Percentiles rank a stretch among this genome's conserved stretches.
These are phyloP conservation scores for Neolentinus lepideus DNA, from an alignment of 1,284 basidiomycete species.

Conservation along the genomic window DNA sequence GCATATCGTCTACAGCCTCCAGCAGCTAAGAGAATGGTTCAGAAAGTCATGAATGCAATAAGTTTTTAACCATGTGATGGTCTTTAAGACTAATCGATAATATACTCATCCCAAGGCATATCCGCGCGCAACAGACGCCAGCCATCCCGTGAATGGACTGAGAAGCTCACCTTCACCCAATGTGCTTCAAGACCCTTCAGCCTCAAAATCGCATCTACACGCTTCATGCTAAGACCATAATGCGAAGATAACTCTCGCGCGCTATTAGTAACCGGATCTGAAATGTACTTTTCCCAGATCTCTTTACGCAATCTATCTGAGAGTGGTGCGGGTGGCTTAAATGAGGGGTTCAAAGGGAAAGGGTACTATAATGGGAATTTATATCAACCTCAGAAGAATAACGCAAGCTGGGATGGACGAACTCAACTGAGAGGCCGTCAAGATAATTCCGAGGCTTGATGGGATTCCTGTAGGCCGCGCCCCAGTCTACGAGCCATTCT, in stretches of 20 bases:
- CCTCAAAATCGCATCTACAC: slow-evolving; percentile 73
- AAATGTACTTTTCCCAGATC: slow-evolving; percentile 53
- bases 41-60: slow-evolving; percentile 38
- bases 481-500: slow-evolving; percentile 30
- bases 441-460: slow-evolving; percentile 49
- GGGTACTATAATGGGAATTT: slow-evolving; percentile 37
- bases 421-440: slow-evolving; percentile 47
- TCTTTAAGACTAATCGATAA: slow-evolving; percentile 90
- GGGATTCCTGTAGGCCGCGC: slow-evolving; percentile 29
- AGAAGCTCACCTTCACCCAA: slow-evolving; percentile 59
- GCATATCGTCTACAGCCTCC: slow-evolving; percentile 15
- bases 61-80: slow-evolving; percentile 54
- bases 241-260: slow-evolving; percentile 53
- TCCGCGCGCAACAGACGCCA: slow-evolving; percentile 9
- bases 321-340: slow-evolving; percentile 69
- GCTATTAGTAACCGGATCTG: slow-evolving; percentile 46
- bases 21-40: slow-evolving; percentile 20
- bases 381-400: slow-evolving; percentile 3
- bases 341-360: slow-evolving; percentile 77
- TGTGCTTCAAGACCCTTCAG: slow-evolving; percentile 69
- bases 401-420: slow-evolving; percentile 14
- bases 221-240: slow-evolving; percentile 63
- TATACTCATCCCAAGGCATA: slow-evolving; percentile 46
- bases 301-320: slow-evolving; percentile 49
- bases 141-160: slow-evolving; percentile 10